phyloP scores from a whole-genome alignment of 495 filamentous ascomycete genomes.

The Astrocystis sublimbata region DNA sequence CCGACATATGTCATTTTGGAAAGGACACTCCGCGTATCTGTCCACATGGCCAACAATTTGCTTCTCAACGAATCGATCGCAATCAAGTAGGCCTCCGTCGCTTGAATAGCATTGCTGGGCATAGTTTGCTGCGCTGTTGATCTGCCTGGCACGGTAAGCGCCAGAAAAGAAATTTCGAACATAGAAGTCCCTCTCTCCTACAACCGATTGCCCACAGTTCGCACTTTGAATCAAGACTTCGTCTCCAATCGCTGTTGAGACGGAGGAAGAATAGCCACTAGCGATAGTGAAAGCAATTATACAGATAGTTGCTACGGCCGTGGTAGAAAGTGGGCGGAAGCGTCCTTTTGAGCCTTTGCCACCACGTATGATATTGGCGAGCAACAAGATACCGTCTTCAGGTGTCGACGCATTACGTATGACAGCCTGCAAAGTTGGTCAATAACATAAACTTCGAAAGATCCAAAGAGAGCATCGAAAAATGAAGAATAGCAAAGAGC shows the following conservation, averaged over 20 bases:
- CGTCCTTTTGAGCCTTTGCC: neutral
- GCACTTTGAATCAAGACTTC: constrained; percentile 9
- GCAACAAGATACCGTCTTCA: constrained; percentile 5
- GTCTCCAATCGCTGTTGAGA: neutral
- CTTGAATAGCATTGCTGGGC: constrained; percentile 10
- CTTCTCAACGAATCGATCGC: neutral
- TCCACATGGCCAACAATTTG: neutral
- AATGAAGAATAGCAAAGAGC: too few relatives aligned
- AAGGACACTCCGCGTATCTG: neutral
- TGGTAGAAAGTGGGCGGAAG: neutral
- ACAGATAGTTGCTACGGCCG: neutral
- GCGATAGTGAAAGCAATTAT: neutral
- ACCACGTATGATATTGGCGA: neutral
- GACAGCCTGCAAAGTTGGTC: too few relatives aligned
- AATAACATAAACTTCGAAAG: too few relatives aligned
- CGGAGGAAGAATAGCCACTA: neutral
- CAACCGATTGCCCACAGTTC: neutral
- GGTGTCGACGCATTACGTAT: neutral
- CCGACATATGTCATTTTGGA: neutral
- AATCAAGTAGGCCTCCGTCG: neutral
- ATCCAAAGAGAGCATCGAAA: too few relatives aligned
- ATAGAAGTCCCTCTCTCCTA: too few relatives aligned
- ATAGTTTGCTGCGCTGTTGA: constrained; percentile 4
- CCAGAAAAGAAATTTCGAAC: neutral
- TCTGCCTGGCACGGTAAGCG: neutral